Conservation (phyloP, 2,329 filamentous ascomycete genomes). For the Aspergillus sp. region DNA sequence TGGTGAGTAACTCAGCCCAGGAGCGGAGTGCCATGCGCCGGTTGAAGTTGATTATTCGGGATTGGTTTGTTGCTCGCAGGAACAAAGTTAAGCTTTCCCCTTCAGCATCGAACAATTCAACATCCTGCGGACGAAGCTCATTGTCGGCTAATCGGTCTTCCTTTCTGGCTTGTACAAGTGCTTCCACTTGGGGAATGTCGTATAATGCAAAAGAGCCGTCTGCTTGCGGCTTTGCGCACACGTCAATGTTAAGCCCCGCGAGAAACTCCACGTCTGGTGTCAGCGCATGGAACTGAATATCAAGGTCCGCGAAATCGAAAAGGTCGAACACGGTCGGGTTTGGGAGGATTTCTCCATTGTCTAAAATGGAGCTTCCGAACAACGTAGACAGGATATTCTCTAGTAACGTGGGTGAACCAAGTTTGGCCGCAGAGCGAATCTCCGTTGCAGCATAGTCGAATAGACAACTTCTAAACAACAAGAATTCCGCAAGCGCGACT, state of each 20-base stretch:
- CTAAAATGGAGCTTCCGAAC: constrained; percentile 68
- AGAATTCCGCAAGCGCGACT: constrained; percentile 71
- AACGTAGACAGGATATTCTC: constrained; percentile 65
- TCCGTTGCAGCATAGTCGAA: constrained; percentile 86
- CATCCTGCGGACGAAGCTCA: constrained; percentile 45
- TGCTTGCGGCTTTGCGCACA: constrained; percentile 62
- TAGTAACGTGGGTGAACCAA: constrained; percentile 69
- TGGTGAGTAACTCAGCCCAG: constrained; percentile 81
- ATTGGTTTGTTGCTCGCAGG: constrained; percentile 43
- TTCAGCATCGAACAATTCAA: constrained; percentile 43
- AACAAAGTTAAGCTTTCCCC: constrained; percentile 37
- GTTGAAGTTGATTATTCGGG: constrained; percentile 35
- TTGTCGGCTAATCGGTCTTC: constrained; percentile 39
- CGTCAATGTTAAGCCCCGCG: constrained; percentile 64
- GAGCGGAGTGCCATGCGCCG: constrained; percentile 71
- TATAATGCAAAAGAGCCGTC: constrained; percentile 56
- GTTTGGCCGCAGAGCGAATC: constrained; percentile 72
- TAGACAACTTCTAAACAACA: constrained; percentile 72
- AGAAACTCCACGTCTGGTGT: constrained; percentile 61
- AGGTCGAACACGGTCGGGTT: constrained; percentile 85
- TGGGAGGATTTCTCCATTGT: constrained; percentile 63
- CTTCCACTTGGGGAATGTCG: constrained; percentile 68
- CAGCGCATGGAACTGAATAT: constrained; percentile 48
- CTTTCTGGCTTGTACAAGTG: constrained; percentile 64
- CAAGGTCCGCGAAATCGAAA: constrained; percentile 81